Conservation (phyloP, 129 eudicot species). For the Artemisia annua region DNA sequence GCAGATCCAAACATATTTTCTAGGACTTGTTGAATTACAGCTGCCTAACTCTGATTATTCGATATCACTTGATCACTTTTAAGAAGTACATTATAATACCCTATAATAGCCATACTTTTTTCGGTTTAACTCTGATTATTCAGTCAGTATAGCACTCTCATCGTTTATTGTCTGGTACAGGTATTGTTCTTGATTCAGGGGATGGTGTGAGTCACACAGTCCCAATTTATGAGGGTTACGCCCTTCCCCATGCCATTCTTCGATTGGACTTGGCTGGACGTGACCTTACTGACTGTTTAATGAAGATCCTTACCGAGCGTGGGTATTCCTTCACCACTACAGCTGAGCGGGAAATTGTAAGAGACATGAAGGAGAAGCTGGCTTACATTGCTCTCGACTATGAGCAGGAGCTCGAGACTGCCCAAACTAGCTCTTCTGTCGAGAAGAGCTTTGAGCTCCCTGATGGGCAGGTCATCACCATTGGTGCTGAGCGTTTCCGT, state of each 20-base stretch:
- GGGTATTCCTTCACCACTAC: slow-evolving; percentile 79
- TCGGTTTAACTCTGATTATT: background rate
- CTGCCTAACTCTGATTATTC: background rate
- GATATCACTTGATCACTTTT: no score
- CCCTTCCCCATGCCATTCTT: slow-evolving; percentile 9
- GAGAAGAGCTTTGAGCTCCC: slow-evolving; percentile 82
- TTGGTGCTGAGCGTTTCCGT: slow-evolving; percentile 71
- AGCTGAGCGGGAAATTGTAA: slow-evolving; percentile 84
- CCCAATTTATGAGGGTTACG: slow-evolving; percentile 74
- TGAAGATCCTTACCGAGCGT: slow-evolving; percentile 65
- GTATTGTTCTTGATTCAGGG: slow-evolving; percentile 84
- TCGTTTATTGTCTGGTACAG: slow-evolving; percentile 36
- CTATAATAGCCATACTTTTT: no score
- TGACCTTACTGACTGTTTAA: slow-evolving; percentile 16
- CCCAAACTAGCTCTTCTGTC: slow-evolving; percentile 61
- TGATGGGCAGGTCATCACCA: slow-evolving; percentile 76
- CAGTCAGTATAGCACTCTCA: background rate
- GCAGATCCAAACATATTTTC: background rate
- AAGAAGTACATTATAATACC: no score
- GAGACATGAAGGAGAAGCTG: slow-evolving; percentile 70
- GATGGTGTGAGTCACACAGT: slow-evolving; percentile 84
- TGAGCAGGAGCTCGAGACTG: slow-evolving; percentile 72
- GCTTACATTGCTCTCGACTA: slow-evolving; percentile 79
- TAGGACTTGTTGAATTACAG: background rate
- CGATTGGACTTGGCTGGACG: slow-evolving; percentile 20